A percentile compares a stretch with the other conserved stretches of the same genome.
Conservation (phyloP, 495 filamentous ascomycete species). For the Friedmanniomyces simplex region DNA sequence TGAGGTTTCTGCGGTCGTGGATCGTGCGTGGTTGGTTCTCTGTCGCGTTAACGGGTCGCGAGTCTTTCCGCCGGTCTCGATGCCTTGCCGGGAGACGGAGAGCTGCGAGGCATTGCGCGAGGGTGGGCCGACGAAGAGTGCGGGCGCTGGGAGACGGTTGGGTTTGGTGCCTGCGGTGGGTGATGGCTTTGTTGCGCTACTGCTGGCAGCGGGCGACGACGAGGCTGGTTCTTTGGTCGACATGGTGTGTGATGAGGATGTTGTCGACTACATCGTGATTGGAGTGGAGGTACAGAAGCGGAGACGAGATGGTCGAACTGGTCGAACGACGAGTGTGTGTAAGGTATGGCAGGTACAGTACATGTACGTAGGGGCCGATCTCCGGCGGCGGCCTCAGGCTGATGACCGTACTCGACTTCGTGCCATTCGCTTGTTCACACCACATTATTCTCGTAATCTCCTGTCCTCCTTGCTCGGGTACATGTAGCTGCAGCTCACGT, state of each 20-base stretch:
- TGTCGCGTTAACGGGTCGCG: constrained; percentile 16
- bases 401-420: no score
- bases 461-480: no score
- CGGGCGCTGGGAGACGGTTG: constrained; percentile 62
- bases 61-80: constrained; percentile 36
- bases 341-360: no score
- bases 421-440: no score
- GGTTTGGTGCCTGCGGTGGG: constrained; percentile 31
- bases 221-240: background rate
- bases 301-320: no score
- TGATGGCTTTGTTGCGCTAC: background rate
- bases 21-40: background rate
- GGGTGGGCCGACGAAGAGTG: constrained; percentile 68
- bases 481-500: no score
- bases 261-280: no score
- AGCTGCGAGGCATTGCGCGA: constrained; percentile 57
- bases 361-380: no score
- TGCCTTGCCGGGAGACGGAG: constrained; percentile 33
- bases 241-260: background rate
- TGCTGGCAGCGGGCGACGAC: background rate
- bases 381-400: no score
- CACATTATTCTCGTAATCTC: no score
- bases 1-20: background rate
- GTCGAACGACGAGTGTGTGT: no score
- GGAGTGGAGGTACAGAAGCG: no score